Base-by-base conservation (phyloP, 805 yeast genomes). In the Jamesozyma spencerorum region DNA sequence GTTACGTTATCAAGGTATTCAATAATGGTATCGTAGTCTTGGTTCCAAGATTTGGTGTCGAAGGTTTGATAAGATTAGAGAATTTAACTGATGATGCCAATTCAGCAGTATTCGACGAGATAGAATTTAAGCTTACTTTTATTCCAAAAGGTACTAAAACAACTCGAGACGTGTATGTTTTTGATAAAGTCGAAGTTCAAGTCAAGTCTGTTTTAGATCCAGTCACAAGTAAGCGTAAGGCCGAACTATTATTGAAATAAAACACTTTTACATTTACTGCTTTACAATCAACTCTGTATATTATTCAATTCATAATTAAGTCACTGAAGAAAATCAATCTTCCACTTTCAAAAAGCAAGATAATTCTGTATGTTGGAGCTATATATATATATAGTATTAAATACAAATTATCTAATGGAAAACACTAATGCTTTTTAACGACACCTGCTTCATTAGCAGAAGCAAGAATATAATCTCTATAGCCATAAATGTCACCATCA, bases 31-130 rank as follows among this genome's bases (percentile, higher is more conserved):
- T 92, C 47, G 97, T 88, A 24, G 94, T 92, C 7, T 65, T 92
- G 36, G 97, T 92, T 31, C 97, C 98, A 14, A 84, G 82, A 58
- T 92, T 85, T 63, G 98, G 98, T 41, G 86, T 92, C 37, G 98
- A 92, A 65, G 90, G 96, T 44, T 70, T 92, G 54, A 86, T 92
- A 47, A 85, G 83, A 57, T 59, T 87, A 44, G 94, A 86, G 50
- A 77, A 76, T 47, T 60, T 90, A 47, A 69, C 76, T 1, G 79
- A 81, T 15, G 83, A 85, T 45, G 74, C 69, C 24, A 69, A 72
- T 42, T 70, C 78, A 27, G 81, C 82, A 10, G 65, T 65, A 19
- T 85, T 78, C 54, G 81, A 84, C 49, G 97, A 92, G 62, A 88
- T 84, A 20, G 73, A 71, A 45, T 92, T 77, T 55, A 77, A 77